Conservation (phyloP, 1,284 basidiomycete genomes). For the Pseudozyma sp. region DNA sequence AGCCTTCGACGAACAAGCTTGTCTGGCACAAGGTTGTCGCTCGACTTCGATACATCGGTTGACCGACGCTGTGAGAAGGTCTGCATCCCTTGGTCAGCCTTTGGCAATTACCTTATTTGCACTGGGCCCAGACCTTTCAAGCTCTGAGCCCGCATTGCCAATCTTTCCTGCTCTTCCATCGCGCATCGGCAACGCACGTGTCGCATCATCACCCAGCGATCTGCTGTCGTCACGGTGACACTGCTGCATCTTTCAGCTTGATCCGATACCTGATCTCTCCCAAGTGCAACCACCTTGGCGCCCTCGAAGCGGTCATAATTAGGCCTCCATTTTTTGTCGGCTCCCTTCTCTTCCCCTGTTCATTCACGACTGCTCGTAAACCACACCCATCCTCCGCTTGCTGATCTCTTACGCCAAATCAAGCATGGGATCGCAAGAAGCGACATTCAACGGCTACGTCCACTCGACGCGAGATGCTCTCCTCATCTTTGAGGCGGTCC, state of each 20-base stretch:
- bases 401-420: neutral
- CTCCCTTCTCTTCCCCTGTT: neutral
- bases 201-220: neutral
- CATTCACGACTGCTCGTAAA: neutral
- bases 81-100: neutral
- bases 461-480: slow-evolving; percentile 94
- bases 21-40: slow-evolving; percentile 31
- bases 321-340: neutral
- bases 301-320: slow-evolving; percentile 16
- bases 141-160: neutral
- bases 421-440: slow-evolving; percentile 29
- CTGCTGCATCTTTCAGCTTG: neutral
- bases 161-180: neutral
- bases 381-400: neutral
- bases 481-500: slow-evolving; percentile 92
- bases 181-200: neutral
- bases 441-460: slow-evolving; percentile 69
- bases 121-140: neutral
- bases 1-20: slow-evolving; percentile 18
- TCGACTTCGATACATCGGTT: slow-evolving; percentile 44
- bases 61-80: slow-evolving; percentile 36
- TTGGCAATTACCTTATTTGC: slow-evolving; percentile 1
- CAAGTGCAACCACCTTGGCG: neutral
- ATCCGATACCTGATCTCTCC: neutral
- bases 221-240: neutral